Evolutionary conservation across 2,329 filamentous ascomycete species (phyloP), one percentile per base, ranked within the genome.

Genomic region (Sporothrix protearum): DNA sequence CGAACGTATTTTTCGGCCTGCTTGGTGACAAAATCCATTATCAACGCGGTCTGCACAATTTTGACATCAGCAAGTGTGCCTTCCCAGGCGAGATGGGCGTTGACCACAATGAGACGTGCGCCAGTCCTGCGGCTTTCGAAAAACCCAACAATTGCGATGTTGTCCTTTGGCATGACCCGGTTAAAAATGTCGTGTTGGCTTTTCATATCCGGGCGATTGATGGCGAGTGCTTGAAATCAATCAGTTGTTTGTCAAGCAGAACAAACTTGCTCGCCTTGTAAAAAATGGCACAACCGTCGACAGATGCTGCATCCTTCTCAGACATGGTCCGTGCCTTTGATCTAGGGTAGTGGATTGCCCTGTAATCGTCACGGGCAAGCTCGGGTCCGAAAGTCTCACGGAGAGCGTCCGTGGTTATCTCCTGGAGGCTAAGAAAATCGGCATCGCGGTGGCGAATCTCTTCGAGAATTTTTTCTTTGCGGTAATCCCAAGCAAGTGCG

Each of bases 141-240:
- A 83, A 98, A 97, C 71, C 92, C 89, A 64, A 97, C 88, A 64
- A 97, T 91, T 19, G 92, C 96, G 80, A 99, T 97, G 79, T 98
- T 95, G 84, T 99, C 96, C 82, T 96, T 93, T 73, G 95, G 94
- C 96, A 97, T 98, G 73, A 99, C 92, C 36, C 96, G 92, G 80
- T 99, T 99, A 86, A 97, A 98, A 71, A 98, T 95, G 77, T 99
- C 96, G 78, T 97, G 93, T 77, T 97, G 93, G 71, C 94, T 93
- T 83, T 98, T 98, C 89, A 97, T 97, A 79, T 98, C 96, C 2
- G 94, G 93, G 75, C 96, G 87, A 79, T 96, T 96, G 81, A 99
- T 97, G 75, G 95, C 95, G 71, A 93, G 92, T 72, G 93, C 91
- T 49, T 92, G 91, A 97, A 97, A 80, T 97, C 94, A 77, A 99